Evolutionary conservation across 148 eudicot species (phyloP).

Genomic region (Arbutus unedo): DNA sequence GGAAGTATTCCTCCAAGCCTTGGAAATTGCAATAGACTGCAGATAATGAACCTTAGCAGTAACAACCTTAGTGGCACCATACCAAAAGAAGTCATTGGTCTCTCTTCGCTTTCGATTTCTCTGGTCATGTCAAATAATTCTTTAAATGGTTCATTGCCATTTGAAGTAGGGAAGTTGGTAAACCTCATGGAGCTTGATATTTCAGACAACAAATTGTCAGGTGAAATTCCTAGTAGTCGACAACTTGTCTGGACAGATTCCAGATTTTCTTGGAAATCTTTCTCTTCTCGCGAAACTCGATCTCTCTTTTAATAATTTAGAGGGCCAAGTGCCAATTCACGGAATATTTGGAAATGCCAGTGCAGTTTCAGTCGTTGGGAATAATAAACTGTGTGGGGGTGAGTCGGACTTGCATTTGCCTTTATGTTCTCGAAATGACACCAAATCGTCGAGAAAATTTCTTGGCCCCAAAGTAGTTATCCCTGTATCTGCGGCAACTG

Average conservation of each 20-base stretch:
- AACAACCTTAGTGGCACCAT: conserved; percentile 34
- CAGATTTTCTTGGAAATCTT: conserved; percentile 24
- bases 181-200: conserved; percentile 20
- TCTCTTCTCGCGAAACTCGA: conserved; percentile 13
- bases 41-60: conserved; percentile 14
- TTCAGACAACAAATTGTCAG: conserved; percentile 34
- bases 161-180: conserved; percentile 24
- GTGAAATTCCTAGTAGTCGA: conserved; percentile 35
- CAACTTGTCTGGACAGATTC: conserved; percentile 38
- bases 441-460: conserved; percentile 7
- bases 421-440: conserved; percentile 18
- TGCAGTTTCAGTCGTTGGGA: conserved; percentile 29
- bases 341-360: conserved; percentile 36
- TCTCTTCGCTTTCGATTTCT: conserved; percentile 18
- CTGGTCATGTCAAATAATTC: conserved; percentile 22
- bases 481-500: background rate
- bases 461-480: conserved; percentile 4
- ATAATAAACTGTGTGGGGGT: conserved; percentile 40
- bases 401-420: conserved; percentile 30
- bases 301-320: conserved; percentile 36
- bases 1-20: conserved; percentile 27
- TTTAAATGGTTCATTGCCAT: conserved; percentile 32
- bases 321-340: conserved; percentile 31
- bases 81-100: conserved; percentile 23
- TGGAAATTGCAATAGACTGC: conserved; percentile 27